These are phyloP conservation scores for Pseudocercospora ulei DNA, from an alignment of 2,329 filamentous ascomycete genomes.

Conservation along the genomic window DNA sequence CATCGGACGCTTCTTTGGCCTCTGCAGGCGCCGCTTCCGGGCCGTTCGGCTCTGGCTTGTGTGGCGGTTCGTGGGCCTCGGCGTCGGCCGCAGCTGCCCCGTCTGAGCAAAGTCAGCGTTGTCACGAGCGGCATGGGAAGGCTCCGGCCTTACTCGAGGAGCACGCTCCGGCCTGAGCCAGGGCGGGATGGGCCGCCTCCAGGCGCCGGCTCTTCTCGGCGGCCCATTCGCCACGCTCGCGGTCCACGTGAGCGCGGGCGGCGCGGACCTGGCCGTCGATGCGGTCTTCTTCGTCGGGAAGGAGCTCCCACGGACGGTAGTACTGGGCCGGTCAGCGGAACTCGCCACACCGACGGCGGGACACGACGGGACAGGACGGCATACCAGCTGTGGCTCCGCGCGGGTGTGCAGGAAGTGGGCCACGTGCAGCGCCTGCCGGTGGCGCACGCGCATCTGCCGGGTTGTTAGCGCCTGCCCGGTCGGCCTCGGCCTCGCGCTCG, in stretches of 20 bases:
- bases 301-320: slow-evolving; percentile 74
- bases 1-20: slow-evolving; percentile 6
- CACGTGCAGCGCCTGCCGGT: slow-evolving; percentile 59
- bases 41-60: not conserved
- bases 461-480: slow-evolving; percentile 33
- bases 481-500: not conserved
- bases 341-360: not conserved
- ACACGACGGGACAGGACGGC: slow-evolving; percentile 33
- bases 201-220: slow-evolving; percentile 24
- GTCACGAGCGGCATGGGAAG: too few relatives aligned
- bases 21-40: not conserved
- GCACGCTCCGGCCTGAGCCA: slow-evolving; percentile 11
- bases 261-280: slow-evolving; percentile 63
- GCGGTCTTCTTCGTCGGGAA: slow-evolving; percentile 55
- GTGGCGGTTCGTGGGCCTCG: not conserved
- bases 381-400: slow-evolving; percentile 62
- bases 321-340: slow-evolving; percentile 47
- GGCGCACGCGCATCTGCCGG: slow-evolving; percentile 63
- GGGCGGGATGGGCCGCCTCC: slow-evolving; percentile 4
- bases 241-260: slow-evolving; percentile 53
- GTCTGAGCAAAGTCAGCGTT: slow-evolving; percentile 5
- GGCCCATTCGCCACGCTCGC: slow-evolving; percentile 57
- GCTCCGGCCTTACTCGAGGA: slow-evolving; percentile 10
- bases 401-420: slow-evolving; percentile 66
- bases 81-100: slow-evolving; percentile 7